phyloP scores from a whole-genome alignment of 306 rosid genomes.

The Senna siamea region DNA sequence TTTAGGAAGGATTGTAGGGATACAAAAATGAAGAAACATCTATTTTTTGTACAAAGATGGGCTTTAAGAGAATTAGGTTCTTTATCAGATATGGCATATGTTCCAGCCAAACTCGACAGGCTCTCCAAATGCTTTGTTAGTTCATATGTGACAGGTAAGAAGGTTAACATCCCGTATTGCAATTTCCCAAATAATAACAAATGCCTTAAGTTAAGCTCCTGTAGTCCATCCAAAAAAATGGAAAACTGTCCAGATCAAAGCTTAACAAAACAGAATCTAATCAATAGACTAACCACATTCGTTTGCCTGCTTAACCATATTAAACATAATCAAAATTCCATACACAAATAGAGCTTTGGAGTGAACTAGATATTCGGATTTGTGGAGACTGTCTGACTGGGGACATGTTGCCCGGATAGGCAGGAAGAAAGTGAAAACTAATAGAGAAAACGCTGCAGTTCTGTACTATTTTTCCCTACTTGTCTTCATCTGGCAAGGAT shows the following conservation, averaged over 20 bases:
- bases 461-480: background rate
- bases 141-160: too few relatives aligned
- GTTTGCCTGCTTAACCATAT: background rate
- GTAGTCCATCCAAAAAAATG: background rate
- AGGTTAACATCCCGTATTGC: background rate
- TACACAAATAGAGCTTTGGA: background rate
- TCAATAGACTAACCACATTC: background rate
- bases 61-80: background rate
- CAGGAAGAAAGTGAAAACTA: too few relatives aligned
- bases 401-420: background rate
- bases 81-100: conserved; percentile 12
- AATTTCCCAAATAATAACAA: background rate
- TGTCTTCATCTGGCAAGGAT: conserved; percentile 26
- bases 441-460: background rate
- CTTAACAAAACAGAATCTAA: background rate
- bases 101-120: conserved; percentile 10
- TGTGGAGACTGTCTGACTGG: background rate
- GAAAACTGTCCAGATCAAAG: background rate
- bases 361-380: background rate
- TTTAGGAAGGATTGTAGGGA: conserved; percentile 10
- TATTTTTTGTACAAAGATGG: conserved; percentile 1
- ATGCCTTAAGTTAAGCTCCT: background rate
- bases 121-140: conserved; percentile 2
- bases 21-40: conserved; percentile 7
- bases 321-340: background rate